Base-by-base conservation (phyloP, 164 flowering plant genomes). In the Kingdonia uniflora region DNA sequence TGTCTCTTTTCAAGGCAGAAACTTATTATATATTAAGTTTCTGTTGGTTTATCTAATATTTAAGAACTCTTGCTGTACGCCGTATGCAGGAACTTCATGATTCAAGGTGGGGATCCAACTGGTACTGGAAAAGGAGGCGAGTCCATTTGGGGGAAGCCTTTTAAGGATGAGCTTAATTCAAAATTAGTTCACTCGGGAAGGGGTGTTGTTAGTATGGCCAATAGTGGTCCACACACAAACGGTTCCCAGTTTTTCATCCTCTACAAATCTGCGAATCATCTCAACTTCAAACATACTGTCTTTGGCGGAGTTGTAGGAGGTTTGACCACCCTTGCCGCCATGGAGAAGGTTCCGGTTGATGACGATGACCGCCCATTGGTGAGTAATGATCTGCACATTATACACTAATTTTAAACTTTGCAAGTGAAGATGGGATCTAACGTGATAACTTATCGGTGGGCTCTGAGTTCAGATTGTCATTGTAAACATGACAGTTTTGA, bases 101-200 rank as follows among this genome's bases (percentile, higher is more conserved):
- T 92, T 72, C 99, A 92, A 80, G 97, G 99, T 57, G 97, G 96
- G 71, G 99, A 92, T 66, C 99, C 99, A 15, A 86, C 96, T 68
- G 96, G 95, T 37, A 88, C 94, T 23, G 96, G 99, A 51, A 81
- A 22, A 63, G 95, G 97, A 24, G 96, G 97, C 17, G 87, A 92
- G 68, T 88, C 95, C 21, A 92, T 92, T 49, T 92, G 96, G 99
- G 99, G 95, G 35, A 78, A 88, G 59, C 85, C 91, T 60, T 92
- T 92, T 66, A 82, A 84, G 47, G 98, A 92, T 62, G 98, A 92
- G 64, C 53, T 78, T 37, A 78, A 92, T 68, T 87, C 96, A 44
- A 88, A 88, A 79, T 70, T 86, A 60, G 64, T 80, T 74, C 98
- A 92, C 60, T 76, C 94, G 13, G 96, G 91, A 54, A 78, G 96